phyloP scores from a whole-genome alignment of 1,284 basidiomycete genomes.

The Thecaphora frezii region DNA sequence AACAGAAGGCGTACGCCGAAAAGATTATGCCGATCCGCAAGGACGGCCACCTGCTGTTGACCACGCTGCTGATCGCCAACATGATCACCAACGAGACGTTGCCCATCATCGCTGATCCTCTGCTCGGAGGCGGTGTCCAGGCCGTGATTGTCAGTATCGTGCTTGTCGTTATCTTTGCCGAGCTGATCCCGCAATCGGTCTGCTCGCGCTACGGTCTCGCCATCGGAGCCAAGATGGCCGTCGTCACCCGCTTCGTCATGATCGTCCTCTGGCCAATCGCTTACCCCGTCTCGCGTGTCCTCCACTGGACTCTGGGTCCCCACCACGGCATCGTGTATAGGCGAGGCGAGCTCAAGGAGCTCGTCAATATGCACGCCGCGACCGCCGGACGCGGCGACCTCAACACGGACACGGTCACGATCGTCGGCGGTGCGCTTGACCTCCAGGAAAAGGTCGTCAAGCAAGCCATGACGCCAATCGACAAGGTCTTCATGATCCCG shows the following conservation, averaged over 20 bases:
- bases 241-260: conserved; percentile 54
- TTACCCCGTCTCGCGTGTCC: conserved; percentile 57
- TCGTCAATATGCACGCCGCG: conserved; percentile 73
- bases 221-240: conserved; percentile 57
- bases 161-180: conserved; percentile 69
- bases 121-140: conserved; percentile 79
- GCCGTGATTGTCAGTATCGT: conserved; percentile 62
- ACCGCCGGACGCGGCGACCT: conserved; percentile 67
- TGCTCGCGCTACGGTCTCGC: conserved; percentile 59
- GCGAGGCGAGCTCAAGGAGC: conserved; percentile 69
- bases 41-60: conserved; percentile 60
- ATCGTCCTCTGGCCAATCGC: conserved; percentile 57
- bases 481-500: conserved; percentile 71
- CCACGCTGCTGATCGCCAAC: conserved; percentile 57
- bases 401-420: conserved; percentile 72
- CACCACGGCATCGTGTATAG: conserved; percentile 58
- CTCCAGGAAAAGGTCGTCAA: conserved; percentile 71
- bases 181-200: conserved; percentile 77
- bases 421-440: conserved; percentile 74
- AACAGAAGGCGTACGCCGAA: conserved; percentile 76
- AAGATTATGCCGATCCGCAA: conserved; percentile 82
- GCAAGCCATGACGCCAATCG: conserved; percentile 79
- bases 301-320: conserved; percentile 57
- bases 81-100: conserved; percentile 65
- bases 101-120: conserved; percentile 82